Base-by-base conservation (phyloP, 179 eudicot genomes). In the Nepenthes alata region DNA sequence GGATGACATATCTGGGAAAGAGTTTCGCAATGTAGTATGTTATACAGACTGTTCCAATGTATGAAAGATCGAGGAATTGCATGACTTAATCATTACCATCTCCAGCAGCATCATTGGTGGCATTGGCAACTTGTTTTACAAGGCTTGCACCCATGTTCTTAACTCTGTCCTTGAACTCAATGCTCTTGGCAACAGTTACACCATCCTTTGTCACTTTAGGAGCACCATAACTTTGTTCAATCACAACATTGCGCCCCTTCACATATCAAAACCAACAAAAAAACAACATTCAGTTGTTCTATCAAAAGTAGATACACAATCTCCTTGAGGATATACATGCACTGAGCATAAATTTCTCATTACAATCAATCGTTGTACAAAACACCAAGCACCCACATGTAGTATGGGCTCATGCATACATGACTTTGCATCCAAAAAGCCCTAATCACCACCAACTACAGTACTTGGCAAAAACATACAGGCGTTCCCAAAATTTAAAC, bases 151-250 rank as follows among this genome's bases (percentile, higher is more conserved):
- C 96, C 69, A 86, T 59, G 57, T 91, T 91, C 74, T 77, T 84
- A 47, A 81, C 81, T 72, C 74, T 89, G 69, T 91, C 96, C 65
- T 84, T 81, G 58, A 88, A 91, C 77, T 91, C 96, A 37, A 91
- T 84, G 62, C 94, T 88, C 77, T 80, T 89, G 50, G 98, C 96
- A n/a, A 91, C 95, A 1, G 98, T 86, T 2, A 91, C 98, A 70
- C 98, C 98, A 64, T 91, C 98, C 69, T 91, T 91, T 3, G 98
- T 91, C 78, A 91, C 96, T 79, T 89, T 91, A 1, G 98, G 96
- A 54, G 88, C 80, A 64, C 98, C 98, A 63, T 59, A 91, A 36
- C 96, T 86, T 78, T 91, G 96, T 57, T 91, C 98, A 55, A 91
- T 72, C 2, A 91, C 77, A 58, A 89, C 98, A 78, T 78, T 91